Evolutionary conservation across 345 rosid species (phyloP).

Genomic region (Syzygium grande): DNA sequence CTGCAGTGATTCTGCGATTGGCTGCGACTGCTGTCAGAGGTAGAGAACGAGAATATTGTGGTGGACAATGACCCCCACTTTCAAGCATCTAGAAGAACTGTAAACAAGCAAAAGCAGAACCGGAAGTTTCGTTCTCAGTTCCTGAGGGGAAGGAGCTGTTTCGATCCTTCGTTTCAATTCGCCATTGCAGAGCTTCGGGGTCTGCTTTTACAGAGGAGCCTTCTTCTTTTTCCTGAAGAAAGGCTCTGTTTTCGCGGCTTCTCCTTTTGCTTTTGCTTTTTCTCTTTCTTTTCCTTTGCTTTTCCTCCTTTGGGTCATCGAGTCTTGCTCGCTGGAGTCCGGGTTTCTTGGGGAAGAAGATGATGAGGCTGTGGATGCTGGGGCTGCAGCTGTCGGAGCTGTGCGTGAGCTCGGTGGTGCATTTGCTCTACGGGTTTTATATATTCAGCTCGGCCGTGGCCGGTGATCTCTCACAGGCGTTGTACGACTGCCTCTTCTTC

Average conservation of each 20-base stretch:
- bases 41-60: background rate
- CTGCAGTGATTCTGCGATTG: background rate
- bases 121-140: background rate
- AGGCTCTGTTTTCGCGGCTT: background rate
- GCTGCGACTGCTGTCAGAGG: background rate
- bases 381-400: slow-evolving; percentile 74
- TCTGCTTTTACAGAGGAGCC: background rate
- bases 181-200: background rate
- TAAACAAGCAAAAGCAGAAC: background rate
- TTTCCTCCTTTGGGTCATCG: background rate
- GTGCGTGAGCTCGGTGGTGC: slow-evolving; percentile 66
- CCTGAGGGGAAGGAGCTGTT: background rate
- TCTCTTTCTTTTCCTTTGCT: background rate
- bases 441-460: slow-evolving; percentile 88
- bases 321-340: background rate
- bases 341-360: slow-evolving; percentile 9
- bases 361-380: slow-evolving; percentile 55
- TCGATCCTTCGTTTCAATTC: background rate
- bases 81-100: background rate
- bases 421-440: slow-evolving; percentile 69
- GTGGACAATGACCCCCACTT: background rate
- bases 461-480: slow-evolving; percentile 64
- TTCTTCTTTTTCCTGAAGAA: background rate
- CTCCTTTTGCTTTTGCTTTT: background rate
- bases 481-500: slow-evolving; percentile 24